phyloP scores from a whole-genome alignment of 768 basidiomycete genomes.

The Megacollybia marginata region DNA sequence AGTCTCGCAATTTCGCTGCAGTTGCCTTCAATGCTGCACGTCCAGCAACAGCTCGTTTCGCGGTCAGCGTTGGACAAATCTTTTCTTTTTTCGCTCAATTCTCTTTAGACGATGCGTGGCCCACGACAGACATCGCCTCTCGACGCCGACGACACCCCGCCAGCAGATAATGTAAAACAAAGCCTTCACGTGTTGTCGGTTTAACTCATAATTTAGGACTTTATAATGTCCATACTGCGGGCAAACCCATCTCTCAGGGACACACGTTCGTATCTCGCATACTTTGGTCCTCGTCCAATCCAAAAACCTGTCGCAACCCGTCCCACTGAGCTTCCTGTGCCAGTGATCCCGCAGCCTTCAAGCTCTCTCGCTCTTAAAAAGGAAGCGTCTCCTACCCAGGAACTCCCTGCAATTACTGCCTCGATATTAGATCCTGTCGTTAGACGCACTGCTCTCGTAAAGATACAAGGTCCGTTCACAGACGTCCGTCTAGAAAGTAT shows the following conservation, averaged over 20 bases:
- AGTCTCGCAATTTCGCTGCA: constrained; percentile 19
- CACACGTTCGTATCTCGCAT: constrained; percentile 82
- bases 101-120: constrained; percentile 34
- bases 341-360: constrained; percentile 16
- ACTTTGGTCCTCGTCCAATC: constrained; percentile 70
- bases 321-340: constrained; percentile 19
- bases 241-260: constrained; percentile 91
- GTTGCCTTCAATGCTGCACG: constrained; percentile 27
- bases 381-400: constrained; percentile 23
- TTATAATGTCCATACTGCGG: constrained; percentile 89
- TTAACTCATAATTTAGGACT: constrained; percentile 54
- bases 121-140: constrained; percentile 17
- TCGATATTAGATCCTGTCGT: constrained; percentile 82
- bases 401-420: constrained; percentile 50
- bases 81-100: not conserved
- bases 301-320: constrained; percentile 19
- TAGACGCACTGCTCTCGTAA: constrained; percentile 88
- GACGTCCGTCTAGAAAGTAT: constrained; percentile 93
- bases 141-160: constrained; percentile 11
- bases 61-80: constrained; percentile 30
- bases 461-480: constrained; percentile 93
- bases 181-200: constrained; percentile 3
- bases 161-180: constrained; percentile 43
- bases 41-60: constrained; percentile 39
- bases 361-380: constrained; percentile 8